phyloP scores from a whole-genome alignment of 1,284 basidiomycete species.

The Veloboletus limbatus region DNA sequence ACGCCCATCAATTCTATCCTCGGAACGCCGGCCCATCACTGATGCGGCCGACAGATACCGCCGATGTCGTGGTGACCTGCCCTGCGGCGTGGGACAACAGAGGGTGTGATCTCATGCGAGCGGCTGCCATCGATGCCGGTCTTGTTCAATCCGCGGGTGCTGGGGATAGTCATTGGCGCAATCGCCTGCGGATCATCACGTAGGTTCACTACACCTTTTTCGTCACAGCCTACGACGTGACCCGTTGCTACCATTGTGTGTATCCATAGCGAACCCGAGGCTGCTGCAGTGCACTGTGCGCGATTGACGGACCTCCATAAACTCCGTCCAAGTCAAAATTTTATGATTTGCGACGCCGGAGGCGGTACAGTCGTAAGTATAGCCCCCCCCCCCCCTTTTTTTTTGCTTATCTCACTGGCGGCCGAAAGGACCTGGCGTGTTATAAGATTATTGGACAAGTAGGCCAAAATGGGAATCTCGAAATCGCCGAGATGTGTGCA shows the following conservation, averaged over 20 bases:
- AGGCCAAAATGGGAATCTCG: constrained; percentile 65
- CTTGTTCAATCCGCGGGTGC: constrained; percentile 68
- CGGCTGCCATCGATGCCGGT: constrained; percentile 73
- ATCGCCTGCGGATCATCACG: constrained; percentile 77
- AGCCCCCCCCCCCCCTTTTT: too few species aligned
- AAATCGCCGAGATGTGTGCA: constrained; percentile 83
- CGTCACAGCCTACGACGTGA: constrained; percentile 1
- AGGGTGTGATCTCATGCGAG: constrained; percentile 78
- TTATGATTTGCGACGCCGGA: constrained; percentile 79
- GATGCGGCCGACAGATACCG: constrained; percentile 50
- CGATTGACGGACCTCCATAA: constrained; percentile 74
- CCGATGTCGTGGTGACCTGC: constrained; percentile 77
- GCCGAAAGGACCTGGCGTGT: constrained; percentile 57
- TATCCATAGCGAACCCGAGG: constrained; percentile 66
- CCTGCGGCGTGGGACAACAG: constrained; percentile 84
- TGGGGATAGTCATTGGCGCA: constrained; percentile 73
- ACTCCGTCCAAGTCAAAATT: constrained; percentile 72
- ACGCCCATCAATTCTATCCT: constrained; percentile 20
- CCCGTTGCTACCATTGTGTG: too few species aligned
- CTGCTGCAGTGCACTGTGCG: constrained; percentile 81
- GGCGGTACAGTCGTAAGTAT: constrained; percentile 68
- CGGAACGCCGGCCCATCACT: not conserved
- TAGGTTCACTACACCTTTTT: constrained; percentile 27
- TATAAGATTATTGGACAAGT: constrained; percentile 80
- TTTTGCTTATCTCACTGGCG: constrained; percentile 1